Evolutionary conservation across 1,284 basidiomycete species (phyloP), one percentile per base, ranked within the genome.

Genomic region (Takashimella koratensis): DNA sequence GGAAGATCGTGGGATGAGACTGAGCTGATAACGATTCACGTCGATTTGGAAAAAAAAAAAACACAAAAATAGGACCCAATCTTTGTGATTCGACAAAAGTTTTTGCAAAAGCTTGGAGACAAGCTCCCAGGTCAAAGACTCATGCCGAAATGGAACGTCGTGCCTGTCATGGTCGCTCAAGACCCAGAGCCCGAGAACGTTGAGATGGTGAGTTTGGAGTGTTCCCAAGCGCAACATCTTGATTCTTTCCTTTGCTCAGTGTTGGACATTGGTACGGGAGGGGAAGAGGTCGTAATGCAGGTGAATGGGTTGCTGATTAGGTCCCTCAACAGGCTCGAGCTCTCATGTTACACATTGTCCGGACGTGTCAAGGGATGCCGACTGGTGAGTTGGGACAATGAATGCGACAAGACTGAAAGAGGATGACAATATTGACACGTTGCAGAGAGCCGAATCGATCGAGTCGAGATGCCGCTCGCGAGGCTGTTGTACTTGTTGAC

Each of bases 141-240:
- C 6, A 81, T 84, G 13, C 70, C 85, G 0, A 80, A 83, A 22
- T 97, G 86, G 78, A 88, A 93, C 65, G 79, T 90, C 42, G 82
- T 96, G 55, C 84, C 89, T 1, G 94, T 96, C 77, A 75, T 99
- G 30, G 86, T 87, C 0, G 88, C 92, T 0, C 86, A 91, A 60
- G 96, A 99, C 75, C 95, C 95, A 0, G 94, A 97, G 63, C 74
- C 76, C 23, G 91, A 95, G 56, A 81, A 94, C 30, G 56, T 68
- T 13, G 39, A 46, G 6, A 6, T 67, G 42, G 67, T 74, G 41
- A 58, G 68, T 54, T 30, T n/a, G 30, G 30, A 36, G 30, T 36
- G 30, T 36, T 8, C 16, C 30, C 30, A 8, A 8, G 10, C 30
- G 8, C 30, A 16, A 36, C 30, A 16, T 36, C 30, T 36, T 36